Conservation (phyloP, 441 rosid genomes). For the Pelargonium fulgidum region DNA sequence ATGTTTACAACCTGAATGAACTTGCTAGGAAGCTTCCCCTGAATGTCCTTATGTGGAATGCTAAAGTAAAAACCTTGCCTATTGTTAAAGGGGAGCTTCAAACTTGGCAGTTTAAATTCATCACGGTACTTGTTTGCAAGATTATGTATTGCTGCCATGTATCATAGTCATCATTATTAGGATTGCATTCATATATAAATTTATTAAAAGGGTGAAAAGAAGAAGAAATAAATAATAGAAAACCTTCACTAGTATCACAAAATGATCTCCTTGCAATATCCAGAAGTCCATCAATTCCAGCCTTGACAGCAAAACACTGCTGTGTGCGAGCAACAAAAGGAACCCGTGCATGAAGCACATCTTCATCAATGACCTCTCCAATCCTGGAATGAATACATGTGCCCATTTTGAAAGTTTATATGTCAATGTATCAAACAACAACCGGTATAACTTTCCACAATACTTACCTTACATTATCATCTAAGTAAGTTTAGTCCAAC, state of each 20-base stretch:
- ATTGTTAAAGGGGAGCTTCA: constrained; percentile 90
- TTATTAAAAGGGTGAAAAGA: constrained; percentile 1
- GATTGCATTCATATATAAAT: constrained; percentile 19
- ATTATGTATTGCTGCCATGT: constrained; percentile 72
- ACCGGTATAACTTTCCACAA: not conserved
- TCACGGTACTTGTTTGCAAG: constrained; percentile 87
- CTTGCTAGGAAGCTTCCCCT: constrained; percentile 86
- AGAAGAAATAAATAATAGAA: constrained; percentile 21
- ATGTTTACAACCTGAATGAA: constrained; percentile 68
- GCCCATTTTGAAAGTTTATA: constrained; percentile 1
- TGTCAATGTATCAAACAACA: not conserved
- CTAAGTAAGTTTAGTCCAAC: not conserved
- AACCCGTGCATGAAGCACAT: constrained; percentile 91
- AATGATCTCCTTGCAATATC: constrained; percentile 93
- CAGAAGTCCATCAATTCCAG: constrained; percentile 89
- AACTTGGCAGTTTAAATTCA: constrained; percentile 79
- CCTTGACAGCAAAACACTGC: constrained; percentile 97
- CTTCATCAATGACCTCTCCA: constrained; percentile 89
- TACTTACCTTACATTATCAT: not conserved
- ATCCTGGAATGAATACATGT: constrained; percentile 40
- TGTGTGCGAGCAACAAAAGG: constrained; percentile 97
- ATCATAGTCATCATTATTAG: constrained; percentile 19
- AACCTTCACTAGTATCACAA: constrained; percentile 98
- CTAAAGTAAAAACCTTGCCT: constrained; percentile 96
- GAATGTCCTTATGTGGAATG: constrained; percentile 78